A percentile compares a stretch with the other conserved stretches of the same genome.
Evolutionary conservation across 352 stramenopile species (phyloP).

Genomic region (Phytophthora tentaculata): DNA sequence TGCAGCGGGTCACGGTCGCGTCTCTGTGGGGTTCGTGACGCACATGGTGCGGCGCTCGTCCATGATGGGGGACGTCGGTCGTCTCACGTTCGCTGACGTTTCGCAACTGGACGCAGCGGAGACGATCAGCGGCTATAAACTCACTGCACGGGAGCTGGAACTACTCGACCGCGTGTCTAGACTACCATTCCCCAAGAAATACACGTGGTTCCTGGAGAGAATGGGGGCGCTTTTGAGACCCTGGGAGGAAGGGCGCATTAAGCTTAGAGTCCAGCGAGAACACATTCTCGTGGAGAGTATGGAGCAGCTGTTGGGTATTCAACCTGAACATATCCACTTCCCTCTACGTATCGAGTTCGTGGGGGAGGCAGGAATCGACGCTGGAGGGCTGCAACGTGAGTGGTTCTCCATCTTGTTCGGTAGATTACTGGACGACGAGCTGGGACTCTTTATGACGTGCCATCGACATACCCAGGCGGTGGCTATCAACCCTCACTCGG

Average conservation of each 20-base stretch:
- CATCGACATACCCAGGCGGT: constrained; percentile 74
- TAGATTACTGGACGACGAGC: constrained; percentile 65
- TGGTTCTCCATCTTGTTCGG: constrained; percentile 85
- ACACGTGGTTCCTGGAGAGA: constrained; percentile 84
- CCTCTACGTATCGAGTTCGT: constrained; percentile 90
- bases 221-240: constrained; percentile 68
- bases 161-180: constrained; percentile 70
- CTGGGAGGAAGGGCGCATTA: constrained; percentile 86
- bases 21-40: constrained; percentile 77
- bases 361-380: constrained; percentile 78
- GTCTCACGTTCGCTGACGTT: constrained; percentile 72
- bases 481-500: constrained; percentile 79
- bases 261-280: constrained; percentile 75
- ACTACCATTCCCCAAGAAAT: constrained; percentile 80
- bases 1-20: constrained; percentile 24
- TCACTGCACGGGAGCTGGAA: constrained; percentile 60
- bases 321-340: constrained; percentile 76
- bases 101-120: constrained; percentile 64
- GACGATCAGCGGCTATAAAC: constrained; percentile 69
- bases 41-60: constrained; percentile 69
- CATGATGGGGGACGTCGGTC: constrained; percentile 53
- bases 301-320: constrained; percentile 81
- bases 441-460: constrained; percentile 82
- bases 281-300: constrained; percentile 83
- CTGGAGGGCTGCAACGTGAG: constrained; percentile 77